Evolutionary conservation across 1,284 basidiomycete genomes (phyloP), one percentile per base, ranked within the genome.

Genomic region (Erythrobasidium hasegawianum): DNA sequence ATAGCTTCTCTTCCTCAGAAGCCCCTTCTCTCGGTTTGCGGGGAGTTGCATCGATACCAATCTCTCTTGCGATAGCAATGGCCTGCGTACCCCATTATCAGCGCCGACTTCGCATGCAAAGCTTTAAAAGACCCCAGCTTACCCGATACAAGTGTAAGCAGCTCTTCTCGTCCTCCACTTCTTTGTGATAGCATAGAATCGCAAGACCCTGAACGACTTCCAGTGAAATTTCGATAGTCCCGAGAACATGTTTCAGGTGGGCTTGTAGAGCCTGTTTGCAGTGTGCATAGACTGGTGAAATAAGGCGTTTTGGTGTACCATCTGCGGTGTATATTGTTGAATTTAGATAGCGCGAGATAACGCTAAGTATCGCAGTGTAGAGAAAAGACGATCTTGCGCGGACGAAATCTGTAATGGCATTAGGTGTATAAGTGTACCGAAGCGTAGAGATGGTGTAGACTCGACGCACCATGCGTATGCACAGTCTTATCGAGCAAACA

Each of bases 311-410:
- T 50, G 62, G 56, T 29, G 55, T 27, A 10, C 62, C 62, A 20
- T 57, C 62, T 13, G 43, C 26, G 38, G 62, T 53, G 22, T 65
- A 41, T 1, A 56, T 40, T 3, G 62, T 65, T 18, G 62, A 65
- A 27, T 65, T 65, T 38, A 65, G 38, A 38, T 65, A 65, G 22
- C 62, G 40, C 39, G 62, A 65, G 24, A 65, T 65, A 18, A 65
- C 62, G 29, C 62, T 65, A 13, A 65, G 41, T n/a, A 65, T 58
- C 13, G 62, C 62, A 16, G 55, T 57, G 43, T 65, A 65, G 18
- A 65, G 45, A 29, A 65, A 65, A 29, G 53, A 55, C 13, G 40
- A 47, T 10, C 24, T 29, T 18, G 41, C 22, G 0, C 62, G 41
- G 27, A 65, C 62, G 29, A 65, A 65, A 26, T 65, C 50, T 53